Conservation (phyloP, 345 rosid genomes). For the Brassica rapa region DNA sequence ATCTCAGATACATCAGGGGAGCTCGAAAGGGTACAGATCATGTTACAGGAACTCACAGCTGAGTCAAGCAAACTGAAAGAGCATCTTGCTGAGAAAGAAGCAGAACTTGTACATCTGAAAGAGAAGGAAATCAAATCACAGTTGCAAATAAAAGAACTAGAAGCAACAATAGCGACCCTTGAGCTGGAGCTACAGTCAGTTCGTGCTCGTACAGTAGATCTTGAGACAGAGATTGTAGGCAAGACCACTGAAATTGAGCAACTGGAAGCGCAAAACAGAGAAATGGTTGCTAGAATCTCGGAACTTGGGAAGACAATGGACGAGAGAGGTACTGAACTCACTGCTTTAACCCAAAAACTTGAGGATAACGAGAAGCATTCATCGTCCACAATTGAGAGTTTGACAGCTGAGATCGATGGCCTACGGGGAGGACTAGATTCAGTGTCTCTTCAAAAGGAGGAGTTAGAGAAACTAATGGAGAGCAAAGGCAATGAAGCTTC, state of each 20-base stretch:
- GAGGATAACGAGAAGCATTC: constrained; percentile 61
- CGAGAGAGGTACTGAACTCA: constrained; percentile 54
- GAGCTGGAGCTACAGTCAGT: constrained; percentile 58
- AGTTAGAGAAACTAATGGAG: constrained; percentile 64
- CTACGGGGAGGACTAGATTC: constrained; percentile 49
- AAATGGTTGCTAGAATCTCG: constrained; percentile 48
- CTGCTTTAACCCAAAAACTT: constrained; percentile 52
- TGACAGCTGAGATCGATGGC: constrained; percentile 52
- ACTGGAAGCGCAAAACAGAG: constrained; percentile 50
- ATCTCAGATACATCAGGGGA: constrained; percentile 57
- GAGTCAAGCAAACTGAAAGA: constrained; percentile 57
- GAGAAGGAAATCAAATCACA: constrained; percentile 56
- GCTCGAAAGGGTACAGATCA: constrained; percentile 49
- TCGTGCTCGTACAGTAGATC: constrained; percentile 43
- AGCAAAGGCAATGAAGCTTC: constrained; percentile 59
- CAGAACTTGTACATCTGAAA: constrained; percentile 49
- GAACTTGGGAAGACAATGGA: constrained; percentile 54
- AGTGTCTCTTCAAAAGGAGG: constrained; percentile 49
- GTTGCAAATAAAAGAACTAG: constrained; percentile 32
- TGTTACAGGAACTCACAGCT: constrained; percentile 42
- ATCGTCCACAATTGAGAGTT: constrained; percentile 52
- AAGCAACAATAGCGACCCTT: constrained; percentile 43
- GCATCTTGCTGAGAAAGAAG: constrained; percentile 52
- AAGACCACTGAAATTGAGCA: constrained; percentile 51
- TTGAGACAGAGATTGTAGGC: constrained; percentile 53